These are phyloP conservation scores for Cystofilobasidium ferigula DNA, from an alignment of 768 basidiomycete genomes.

Conservation along the genomic window DNA sequence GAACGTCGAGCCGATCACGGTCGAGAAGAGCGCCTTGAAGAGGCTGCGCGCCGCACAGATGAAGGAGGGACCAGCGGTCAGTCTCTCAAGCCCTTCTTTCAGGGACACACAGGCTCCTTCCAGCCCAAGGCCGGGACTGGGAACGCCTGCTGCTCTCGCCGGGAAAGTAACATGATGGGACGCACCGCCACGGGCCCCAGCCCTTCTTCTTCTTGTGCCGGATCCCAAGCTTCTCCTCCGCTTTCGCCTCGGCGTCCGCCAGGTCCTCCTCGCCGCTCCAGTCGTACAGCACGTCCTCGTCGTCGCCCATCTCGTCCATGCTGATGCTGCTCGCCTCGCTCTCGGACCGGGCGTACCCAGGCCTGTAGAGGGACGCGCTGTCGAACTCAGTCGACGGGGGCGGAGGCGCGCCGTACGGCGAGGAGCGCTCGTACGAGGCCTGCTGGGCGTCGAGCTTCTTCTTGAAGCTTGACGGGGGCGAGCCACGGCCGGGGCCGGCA, in stretches of 20 bases:
- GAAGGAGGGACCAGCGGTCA: neutral
- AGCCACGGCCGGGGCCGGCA: too few relatives aligned
- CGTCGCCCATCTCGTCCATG: neutral
- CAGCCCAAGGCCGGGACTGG: too few relatives aligned
- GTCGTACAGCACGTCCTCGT: constrained; percentile 43
- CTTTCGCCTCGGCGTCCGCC: constrained; percentile 52
- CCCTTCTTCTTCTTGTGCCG: constrained; percentile 40
- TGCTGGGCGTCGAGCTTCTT: too few relatives aligned
- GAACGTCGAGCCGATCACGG: constrained; percentile 60
- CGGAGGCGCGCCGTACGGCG: neutral
- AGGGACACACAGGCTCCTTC: too few relatives aligned
- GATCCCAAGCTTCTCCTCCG: constrained; percentile 42
- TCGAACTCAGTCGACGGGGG: constrained; percentile 23
- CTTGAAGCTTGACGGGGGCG: too few relatives aligned
- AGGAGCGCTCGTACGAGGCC: neutral
- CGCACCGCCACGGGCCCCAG: constrained; percentile 38
- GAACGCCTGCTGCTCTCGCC: too few relatives aligned
- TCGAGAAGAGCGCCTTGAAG: constrained; percentile 49
- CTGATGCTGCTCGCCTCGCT: neutral
- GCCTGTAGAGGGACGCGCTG: neutral
- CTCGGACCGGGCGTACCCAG: constrained; percentile 1
- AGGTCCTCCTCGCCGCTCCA: constrained; percentile 72
- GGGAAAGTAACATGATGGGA: neutral
- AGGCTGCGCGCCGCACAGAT: neutral
- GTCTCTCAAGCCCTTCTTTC: neutral